A percentile compares a stretch with the other conserved stretches of the same genome.
phyloP scores from a whole-genome alignment of 202 grass and related monocot genomes.

The Dendrocalamus latiflorus region DNA sequence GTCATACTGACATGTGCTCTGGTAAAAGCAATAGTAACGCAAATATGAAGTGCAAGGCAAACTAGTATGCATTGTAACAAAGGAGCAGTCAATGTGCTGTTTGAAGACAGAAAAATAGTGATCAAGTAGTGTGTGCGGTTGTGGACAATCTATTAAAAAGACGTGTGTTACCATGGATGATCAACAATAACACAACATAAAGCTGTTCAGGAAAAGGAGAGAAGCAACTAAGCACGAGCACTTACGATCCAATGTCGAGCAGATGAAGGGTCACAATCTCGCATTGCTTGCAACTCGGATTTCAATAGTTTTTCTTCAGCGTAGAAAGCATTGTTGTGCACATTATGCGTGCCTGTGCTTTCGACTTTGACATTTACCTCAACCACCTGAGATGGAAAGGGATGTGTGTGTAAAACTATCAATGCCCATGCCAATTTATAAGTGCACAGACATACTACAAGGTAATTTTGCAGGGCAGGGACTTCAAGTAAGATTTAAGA shows the following conservation, averaged over 20 bases:
- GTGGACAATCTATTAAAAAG: background rate
- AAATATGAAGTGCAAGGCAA: background rate
- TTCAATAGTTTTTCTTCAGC: too few relatives aligned
- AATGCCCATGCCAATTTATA: too few relatives aligned
- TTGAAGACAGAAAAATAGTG: background rate
- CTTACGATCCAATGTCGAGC: conserved; percentile 97
- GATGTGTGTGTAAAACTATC: background rate
- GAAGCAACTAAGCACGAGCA: background rate
- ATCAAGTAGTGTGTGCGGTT: background rate
- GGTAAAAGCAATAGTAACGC: background rate
- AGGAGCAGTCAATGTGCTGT: background rate
- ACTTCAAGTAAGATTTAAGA: background rate
- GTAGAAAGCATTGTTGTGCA: conserved; percentile 96
- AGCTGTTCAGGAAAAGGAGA: background rate
- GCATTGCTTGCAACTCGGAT: conserved; percentile 97
- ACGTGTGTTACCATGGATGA: background rate
- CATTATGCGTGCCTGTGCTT: conserved; percentile 71
- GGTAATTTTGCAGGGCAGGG: background rate
- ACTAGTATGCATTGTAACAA: background rate
- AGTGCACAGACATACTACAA: background rate
- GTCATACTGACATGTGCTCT: background rate
- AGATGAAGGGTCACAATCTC: conserved; percentile 80
- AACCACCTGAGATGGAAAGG: conserved; percentile 56
- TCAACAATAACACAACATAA: background rate
- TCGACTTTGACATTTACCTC: conserved; percentile 96